Evolutionary conservation across 768 basidiomycete genomes (phyloP).

Genomic region (Boletus patriciae): DNA sequence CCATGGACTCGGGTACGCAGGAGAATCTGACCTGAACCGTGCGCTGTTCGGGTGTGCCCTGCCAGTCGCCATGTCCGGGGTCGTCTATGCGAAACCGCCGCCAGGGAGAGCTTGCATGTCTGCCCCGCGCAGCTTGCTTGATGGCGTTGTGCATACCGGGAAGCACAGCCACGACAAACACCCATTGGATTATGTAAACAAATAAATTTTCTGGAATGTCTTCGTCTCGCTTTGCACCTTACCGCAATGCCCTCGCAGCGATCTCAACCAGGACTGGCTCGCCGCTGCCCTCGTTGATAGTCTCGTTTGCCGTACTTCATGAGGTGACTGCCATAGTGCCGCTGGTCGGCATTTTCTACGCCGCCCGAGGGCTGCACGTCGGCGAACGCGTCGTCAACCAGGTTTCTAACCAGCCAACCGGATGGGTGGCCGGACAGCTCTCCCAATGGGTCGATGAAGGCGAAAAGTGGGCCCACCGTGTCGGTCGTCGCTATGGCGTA

Average conservation of each 20-base stretch:
- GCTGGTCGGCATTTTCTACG: conserved; percentile 71
- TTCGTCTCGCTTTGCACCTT: conserved; percentile 42
- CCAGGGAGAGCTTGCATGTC: conserved; percentile 2
- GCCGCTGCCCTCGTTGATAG: conserved; percentile 69
- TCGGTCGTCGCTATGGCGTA: conserved; percentile 76
- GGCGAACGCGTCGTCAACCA: conserved; percentile 63
- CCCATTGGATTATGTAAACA: conserved; percentile 23
- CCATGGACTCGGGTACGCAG: conserved; percentile 43
- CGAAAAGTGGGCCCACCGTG: conserved; percentile 62
- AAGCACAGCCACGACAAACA: conserved; percentile 16
- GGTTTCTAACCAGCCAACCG: conserved; percentile 28
- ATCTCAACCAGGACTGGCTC: conserved; percentile 71
- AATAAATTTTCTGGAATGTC: conserved; percentile 19
- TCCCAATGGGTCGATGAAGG: conserved; percentile 76
- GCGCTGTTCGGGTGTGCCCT: conserved; percentile 8
- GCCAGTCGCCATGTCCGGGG: conserved; percentile 19
- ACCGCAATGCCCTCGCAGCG: conserved; percentile 53
- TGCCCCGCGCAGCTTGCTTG: conserved; percentile 7
- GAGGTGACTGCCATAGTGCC: conserved; percentile 82
- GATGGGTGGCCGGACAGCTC: conserved; percentile 46
- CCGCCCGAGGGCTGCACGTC: conserved; percentile 61
- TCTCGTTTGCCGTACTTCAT: conserved; percentile 83
- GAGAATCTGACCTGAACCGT: conserved; percentile 44
- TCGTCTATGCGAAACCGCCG: conserved; percentile 27
- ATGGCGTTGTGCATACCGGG: neutral